Evolutionary conservation across 108 stramenopile genomes (phyloP), one percentile per base, ranked within the genome.

Genomic region (Nitzschia sp.): DNA sequence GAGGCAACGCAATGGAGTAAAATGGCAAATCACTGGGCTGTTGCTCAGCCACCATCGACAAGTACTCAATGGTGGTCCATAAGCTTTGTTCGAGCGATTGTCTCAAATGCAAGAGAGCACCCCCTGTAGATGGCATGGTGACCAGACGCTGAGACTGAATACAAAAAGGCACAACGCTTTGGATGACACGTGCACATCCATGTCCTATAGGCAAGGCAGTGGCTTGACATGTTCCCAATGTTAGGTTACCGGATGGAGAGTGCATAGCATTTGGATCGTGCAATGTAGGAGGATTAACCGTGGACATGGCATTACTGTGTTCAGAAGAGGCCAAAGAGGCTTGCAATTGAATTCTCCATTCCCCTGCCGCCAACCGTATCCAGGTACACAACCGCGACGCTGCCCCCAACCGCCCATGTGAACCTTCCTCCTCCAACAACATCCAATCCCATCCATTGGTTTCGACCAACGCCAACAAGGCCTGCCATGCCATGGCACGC

Each of bases 331-430:
- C n/a, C 46, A 48, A 17, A 48, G 14, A 48, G 22, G 40, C 38
- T 63, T 75, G 65, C n/a, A 75, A 40, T 43, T 75, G 73, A 17
- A 75, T 63, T 60, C 66, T 61, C 67, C 66, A 75, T 50, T 75
- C 73, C 43, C 73, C 73, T 38, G 66, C 29, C 8, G 73, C 73
- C 53, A 75, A 56, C 43, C 67, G 66, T 38, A 53, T 62, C 73
- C 73, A 75, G 3, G 53, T 75, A 41, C 61, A 68, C 8, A 75
- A 25, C 8, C 52, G 51, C 17, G 73, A 42, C 2, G 29, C 66
- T 10, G 22, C 24, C 38, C 66, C 58, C 25, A 51, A 44, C 15
- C 34, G n/a, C 14, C 46, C 46, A 2, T 48, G 46, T 48, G 46
- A 5, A 48, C 6, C 46, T 48, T 15, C 14, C 6, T 6, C 17